phyloP scores from a whole-genome alignment of 345 rosid genomes.

The Populus deltoides region DNA sequence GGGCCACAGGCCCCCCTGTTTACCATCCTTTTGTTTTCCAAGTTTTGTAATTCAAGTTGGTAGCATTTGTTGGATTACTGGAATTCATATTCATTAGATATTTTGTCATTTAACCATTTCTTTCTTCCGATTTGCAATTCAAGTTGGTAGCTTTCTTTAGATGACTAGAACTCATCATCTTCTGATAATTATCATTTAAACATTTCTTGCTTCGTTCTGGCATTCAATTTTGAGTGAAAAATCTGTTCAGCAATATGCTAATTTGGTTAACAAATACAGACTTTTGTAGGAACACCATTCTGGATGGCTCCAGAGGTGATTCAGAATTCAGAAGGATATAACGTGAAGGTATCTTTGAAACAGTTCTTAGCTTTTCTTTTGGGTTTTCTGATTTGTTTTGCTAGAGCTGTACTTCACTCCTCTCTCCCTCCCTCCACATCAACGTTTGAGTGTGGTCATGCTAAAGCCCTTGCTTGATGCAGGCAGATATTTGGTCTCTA shows the following conservation, averaged over 20 bases:
- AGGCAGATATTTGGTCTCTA: conserved; percentile 99
- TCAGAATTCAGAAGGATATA: conserved; percentile 96
- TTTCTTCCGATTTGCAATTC: background rate
- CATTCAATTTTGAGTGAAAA: conserved; percentile 8
- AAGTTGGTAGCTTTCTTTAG: background rate
- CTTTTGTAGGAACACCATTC: conserved; percentile 99
- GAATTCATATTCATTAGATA: background rate
- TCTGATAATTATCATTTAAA: background rate
- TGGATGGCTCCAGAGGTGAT: conserved; percentile 99
- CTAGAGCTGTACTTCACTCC: conserved; percentile 2
- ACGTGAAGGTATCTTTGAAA: conserved; percentile 69
- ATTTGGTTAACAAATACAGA: conserved; percentile 58
- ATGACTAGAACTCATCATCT: background rate
- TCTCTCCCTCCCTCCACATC: background rate
- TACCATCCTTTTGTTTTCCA: background rate
- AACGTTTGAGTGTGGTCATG: conserved; percentile 5
- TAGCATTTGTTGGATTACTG: background rate
- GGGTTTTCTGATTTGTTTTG: conserved; percentile 10
- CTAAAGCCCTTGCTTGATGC: conserved; percentile 33
- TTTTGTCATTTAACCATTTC: background rate
- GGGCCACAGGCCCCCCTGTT: background rate
- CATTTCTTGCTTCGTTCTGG: background rate
- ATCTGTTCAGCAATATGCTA: conserved; percentile 26
- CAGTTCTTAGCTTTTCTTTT: background rate
- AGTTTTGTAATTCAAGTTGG: background rate